phyloP scores from a whole-genome alignment of 768 basidiomycete genomes.

The Pleurotus cornucopiae region DNA sequence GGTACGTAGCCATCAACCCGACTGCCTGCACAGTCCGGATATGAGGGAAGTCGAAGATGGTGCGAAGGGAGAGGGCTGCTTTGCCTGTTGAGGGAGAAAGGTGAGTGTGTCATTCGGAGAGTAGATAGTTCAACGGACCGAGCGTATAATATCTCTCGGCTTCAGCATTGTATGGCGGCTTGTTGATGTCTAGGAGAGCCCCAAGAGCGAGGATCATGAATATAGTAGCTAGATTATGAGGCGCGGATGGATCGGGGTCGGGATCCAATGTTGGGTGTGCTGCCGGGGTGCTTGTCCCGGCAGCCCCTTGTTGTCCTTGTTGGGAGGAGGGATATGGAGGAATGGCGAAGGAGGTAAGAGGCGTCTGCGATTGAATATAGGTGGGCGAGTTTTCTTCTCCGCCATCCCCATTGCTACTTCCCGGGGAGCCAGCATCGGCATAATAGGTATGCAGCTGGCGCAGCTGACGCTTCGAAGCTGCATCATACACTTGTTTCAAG shows the following conservation, averaged over 20 bases:
- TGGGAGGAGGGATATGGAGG: background rate
- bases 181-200: constrained; percentile 50
- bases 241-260: constrained; percentile 12
- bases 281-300: constrained; percentile 3
- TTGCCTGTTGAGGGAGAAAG: constrained; percentile 12
- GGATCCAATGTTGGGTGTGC: constrained; percentile 9
- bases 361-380: background rate
- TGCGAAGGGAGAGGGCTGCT: constrained; percentile 46
- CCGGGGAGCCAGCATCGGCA: constrained; percentile 2
- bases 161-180: constrained; percentile 49
- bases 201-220: constrained; percentile 63
- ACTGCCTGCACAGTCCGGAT: constrained; percentile 56
- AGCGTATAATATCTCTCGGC: constrained; percentile 59
- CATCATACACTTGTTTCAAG: background rate
- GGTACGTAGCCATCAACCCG: constrained; percentile 55
- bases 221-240: constrained; percentile 50
- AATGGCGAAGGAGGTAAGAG: background rate
- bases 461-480: background rate
- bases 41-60: constrained; percentile 51
- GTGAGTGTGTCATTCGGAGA: background rate
- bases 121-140: constrained; percentile 21
- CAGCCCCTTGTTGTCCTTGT: background rate
- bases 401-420: constrained; percentile 2
- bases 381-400: background rate
- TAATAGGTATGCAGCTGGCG: background rate